These are phyloP conservation scores for Didymella arachidicola DNA, from an alignment of 2,329 filamentous ascomycete species.

Conservation along the genomic window DNA sequence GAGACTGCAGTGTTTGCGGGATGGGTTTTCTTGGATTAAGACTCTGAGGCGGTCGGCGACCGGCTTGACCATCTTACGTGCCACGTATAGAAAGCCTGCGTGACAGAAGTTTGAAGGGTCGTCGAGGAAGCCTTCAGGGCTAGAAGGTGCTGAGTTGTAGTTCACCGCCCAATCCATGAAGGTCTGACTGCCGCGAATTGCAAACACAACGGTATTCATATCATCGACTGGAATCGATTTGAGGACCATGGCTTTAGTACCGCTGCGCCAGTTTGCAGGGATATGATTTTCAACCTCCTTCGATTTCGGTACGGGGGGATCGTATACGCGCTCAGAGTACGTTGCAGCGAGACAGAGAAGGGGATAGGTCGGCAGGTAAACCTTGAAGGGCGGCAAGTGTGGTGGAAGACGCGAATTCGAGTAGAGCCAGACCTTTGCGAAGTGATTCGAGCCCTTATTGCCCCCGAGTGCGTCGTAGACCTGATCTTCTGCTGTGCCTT, in stretches of 20 bases:
- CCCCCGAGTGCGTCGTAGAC: slow-evolving; percentile 25
- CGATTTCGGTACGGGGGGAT: slow-evolving; percentile 59
- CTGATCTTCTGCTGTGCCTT: slow-evolving; percentile 24
- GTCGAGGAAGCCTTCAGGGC: slow-evolving; percentile 76
- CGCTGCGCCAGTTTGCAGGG: slow-evolving; percentile 72
- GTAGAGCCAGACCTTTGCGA: slow-evolving; percentile 80
- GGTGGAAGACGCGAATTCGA: slow-evolving; percentile 77
- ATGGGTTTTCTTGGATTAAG: slow-evolving; percentile 75
- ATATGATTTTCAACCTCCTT: slow-evolving; percentile 74
- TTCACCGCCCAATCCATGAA: slow-evolving; percentile 91
- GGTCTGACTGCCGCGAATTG: slow-evolving; percentile 79
- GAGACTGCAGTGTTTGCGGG: slow-evolving; percentile 70
- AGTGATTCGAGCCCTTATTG: slow-evolving; percentile 52
- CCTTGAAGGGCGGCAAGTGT: slow-evolving; percentile 70
- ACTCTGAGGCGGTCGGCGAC: slow-evolving; percentile 74
- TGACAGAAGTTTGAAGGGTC: slow-evolving; percentile 81
- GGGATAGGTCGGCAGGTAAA: slow-evolving; percentile 79
- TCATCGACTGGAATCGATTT: slow-evolving; percentile 81
- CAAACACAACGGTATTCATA: slow-evolving; percentile 80
- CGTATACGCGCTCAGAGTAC: slow-evolving; percentile 79
- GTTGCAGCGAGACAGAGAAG: slow-evolving; percentile 80
- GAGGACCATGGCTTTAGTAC: slow-evolving; percentile 86
- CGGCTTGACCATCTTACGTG: slow-evolving; percentile 75
- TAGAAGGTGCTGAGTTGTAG: slow-evolving; percentile 71
- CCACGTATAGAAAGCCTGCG: slow-evolving; percentile 78